phyloP scores from a whole-genome alignment of 805 yeast species.

The Wickerhamomyces rabaulensis region DNA sequence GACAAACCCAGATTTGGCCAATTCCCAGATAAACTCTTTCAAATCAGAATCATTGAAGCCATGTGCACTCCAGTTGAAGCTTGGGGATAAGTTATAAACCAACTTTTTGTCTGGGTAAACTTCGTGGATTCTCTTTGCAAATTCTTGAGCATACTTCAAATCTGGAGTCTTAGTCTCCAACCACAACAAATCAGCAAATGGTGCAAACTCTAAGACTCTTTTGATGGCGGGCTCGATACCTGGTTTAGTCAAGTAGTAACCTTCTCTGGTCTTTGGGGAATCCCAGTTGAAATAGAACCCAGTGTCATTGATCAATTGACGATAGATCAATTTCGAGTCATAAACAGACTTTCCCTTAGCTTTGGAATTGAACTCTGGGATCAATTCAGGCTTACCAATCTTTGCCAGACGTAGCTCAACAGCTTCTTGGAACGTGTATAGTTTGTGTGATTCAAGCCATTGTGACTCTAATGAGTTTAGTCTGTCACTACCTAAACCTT shows the following conservation, averaged over 20 bases:
- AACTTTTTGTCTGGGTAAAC: constrained; percentile 47
- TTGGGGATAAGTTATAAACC: constrained; percentile 57
- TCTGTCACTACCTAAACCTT: constrained; percentile 30
- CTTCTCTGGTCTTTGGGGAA: constrained; percentile 53
- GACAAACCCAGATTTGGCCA: constrained; percentile 53
- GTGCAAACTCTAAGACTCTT: constrained; percentile 49
- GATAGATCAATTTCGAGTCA: constrained; percentile 10
- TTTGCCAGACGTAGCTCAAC: constrained; percentile 25
- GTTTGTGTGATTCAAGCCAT: constrained; percentile 40
- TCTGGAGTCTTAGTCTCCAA: constrained; percentile 58
- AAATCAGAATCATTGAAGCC: constrained; percentile 46
- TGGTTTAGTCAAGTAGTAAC: constrained; percentile 43
- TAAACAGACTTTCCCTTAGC: constrained; percentile 10
- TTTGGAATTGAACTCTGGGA: constrained; percentile 20
- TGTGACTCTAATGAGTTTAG: constrained; percentile 36
- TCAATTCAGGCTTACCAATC: constrained; percentile 24
- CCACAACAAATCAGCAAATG: constrained; percentile 58
- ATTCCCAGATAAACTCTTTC: constrained; percentile 43
- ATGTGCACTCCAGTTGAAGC: constrained; percentile 55
- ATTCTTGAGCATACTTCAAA: constrained; percentile 28
- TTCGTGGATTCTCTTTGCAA: constrained; percentile 39
- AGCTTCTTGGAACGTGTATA: constrained; percentile 48
- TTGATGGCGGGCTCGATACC: constrained; percentile 51
- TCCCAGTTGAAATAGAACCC: constrained; percentile 47
- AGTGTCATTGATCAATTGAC: constrained; percentile 17